Conservation (phyloP, 345 rosid genomes). For the Brassica incana region DNA sequence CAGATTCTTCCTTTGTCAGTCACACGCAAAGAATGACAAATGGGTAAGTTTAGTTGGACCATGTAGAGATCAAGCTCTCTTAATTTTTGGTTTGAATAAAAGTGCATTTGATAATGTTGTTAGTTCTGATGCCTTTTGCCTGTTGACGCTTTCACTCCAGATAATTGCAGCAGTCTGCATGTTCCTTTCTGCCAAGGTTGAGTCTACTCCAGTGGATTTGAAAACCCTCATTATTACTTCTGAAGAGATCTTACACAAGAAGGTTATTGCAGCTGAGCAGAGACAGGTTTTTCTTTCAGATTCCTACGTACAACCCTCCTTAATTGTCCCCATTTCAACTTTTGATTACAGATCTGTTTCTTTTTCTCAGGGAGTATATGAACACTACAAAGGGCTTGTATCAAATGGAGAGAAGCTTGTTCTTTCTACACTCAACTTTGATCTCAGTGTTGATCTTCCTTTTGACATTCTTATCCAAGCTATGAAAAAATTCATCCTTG, state of each 20-base stretch:
- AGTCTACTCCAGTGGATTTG: neutral
- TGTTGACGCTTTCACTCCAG: neutral
- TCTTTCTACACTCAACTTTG: slow-evolving; percentile 61
- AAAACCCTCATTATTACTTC: neutral
- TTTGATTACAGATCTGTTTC: neutral
- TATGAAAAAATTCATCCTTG: slow-evolving; percentile 28
- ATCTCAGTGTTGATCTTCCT: neutral
- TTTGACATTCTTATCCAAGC: neutral
- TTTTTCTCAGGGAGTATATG: neutral
- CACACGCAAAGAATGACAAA: slow-evolving; percentile 84
- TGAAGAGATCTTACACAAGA: neutral
- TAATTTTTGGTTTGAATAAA: too few relatives aligned
- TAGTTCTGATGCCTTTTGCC: too few relatives aligned
- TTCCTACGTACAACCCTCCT: neutral
- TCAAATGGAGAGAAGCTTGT: neutral
- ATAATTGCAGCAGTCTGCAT: neutral
- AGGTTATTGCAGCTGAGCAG: neutral
- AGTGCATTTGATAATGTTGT: neutral
- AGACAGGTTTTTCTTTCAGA: neutral
- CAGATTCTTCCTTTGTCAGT: slow-evolving; percentile 22
- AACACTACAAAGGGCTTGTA: neutral
- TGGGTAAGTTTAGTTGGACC: slow-evolving; percentile 54
- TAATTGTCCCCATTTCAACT: neutral
- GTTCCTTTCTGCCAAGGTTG: neutral
- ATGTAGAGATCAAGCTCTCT: neutral